phyloP scores from a whole-genome alignment of 768 basidiomycete genomes.

The Galerina marginata region DNA sequence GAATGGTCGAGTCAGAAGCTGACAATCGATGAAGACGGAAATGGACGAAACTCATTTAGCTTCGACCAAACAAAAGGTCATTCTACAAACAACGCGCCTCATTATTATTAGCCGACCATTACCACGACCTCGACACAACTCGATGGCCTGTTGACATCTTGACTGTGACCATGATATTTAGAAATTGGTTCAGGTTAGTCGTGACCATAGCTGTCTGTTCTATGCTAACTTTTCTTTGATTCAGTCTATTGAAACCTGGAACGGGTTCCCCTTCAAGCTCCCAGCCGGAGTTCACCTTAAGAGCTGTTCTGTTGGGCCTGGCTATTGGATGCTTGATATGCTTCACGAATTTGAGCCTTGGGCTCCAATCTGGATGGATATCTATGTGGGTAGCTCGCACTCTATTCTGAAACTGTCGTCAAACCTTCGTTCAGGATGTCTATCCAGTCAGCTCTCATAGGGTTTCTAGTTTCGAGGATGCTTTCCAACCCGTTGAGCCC shows the following conservation, averaged over 20 bases:
- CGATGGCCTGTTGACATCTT: neutral
- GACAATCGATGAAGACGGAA: conserved; percentile 19
- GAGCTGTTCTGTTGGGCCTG: conserved; percentile 78
- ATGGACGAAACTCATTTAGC: conserved; percentile 16
- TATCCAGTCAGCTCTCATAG: conserved; percentile 91
- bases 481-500: conserved; percentile 79
- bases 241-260: conserved; percentile 19
- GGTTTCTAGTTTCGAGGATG: conserved; percentile 82
- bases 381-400: conserved; percentile 61
- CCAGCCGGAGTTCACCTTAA: conserved; percentile 49
- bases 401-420: neutral
- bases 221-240: neutral
- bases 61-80: conserved; percentile 23
- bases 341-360: conserved; percentile 91
- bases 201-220: neutral
- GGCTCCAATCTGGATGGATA: conserved; percentile 90
- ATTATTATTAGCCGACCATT: neutral
- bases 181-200: conserved; percentile 29
- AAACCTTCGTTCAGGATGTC: conserved; percentile 75
- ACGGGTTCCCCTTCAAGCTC: conserved; percentile 17
- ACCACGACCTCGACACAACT: conserved; percentile 1
- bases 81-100: conserved; percentile 25
- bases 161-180: conserved; percentile 23
- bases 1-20: conserved; percentile 10
- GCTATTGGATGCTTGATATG: conserved; percentile 86